These are phyloP conservation scores for Solanum pimpinellifolium DNA, from an alignment of 257 asterid genomes.

Conservation along the genomic window DNA sequence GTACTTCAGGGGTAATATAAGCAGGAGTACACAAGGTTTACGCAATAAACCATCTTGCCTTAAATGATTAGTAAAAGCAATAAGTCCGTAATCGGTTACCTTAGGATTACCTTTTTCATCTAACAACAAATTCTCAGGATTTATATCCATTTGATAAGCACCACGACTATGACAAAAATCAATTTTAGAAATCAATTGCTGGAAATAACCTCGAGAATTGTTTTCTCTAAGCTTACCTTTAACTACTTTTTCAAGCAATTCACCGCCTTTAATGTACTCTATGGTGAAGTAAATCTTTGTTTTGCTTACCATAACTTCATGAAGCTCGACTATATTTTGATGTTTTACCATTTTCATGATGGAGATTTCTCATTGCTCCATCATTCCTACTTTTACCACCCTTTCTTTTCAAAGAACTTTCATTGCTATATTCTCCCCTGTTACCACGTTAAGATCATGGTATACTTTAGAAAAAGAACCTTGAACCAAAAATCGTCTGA, in stretches of 20 bases:
- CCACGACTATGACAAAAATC: constrained; percentile 70
- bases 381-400: constrained; percentile 55
- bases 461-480: constrained; percentile 64
- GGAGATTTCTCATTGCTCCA: constrained; percentile 69
- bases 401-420: constrained; percentile 58
- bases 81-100: constrained; percentile 51
- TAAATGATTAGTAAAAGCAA: constrained; percentile 44
- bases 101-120: constrained; percentile 51
- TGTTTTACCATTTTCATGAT: constrained; percentile 70
- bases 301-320: constrained; percentile 66
- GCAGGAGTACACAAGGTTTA: constrained; percentile 65
- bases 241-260: constrained; percentile 36
- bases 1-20: constrained; percentile 62
- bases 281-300: constrained; percentile 51
- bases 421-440: constrained; percentile 50
- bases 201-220: constrained; percentile 43
- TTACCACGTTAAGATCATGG: constrained; percentile 36
- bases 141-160: constrained; percentile 52
- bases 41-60: constrained; percentile 55
- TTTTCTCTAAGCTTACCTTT: constrained; percentile 44
- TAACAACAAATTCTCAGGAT: constrained; percentile 54
- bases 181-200: constrained; percentile 52
- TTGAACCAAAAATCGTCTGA: constrained; percentile 47
- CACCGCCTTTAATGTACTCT: constrained; percentile 73
- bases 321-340: constrained; percentile 53